Conservation (phyloP, 1,284 basidiomycete genomes). For the Phaffia rhodozyma region DNA sequence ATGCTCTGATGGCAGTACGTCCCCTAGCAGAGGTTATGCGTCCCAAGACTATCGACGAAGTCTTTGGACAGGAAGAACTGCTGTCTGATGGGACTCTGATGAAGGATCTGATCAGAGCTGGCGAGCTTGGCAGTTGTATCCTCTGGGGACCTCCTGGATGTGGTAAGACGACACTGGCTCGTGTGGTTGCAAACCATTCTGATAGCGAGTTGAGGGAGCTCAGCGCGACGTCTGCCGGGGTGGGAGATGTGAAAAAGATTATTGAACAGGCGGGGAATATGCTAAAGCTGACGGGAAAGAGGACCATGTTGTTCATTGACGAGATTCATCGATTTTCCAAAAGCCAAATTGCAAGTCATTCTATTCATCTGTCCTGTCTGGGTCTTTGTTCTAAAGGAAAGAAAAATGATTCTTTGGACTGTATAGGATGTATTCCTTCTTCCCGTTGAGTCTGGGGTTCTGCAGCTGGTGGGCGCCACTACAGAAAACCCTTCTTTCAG, state of each 20-base stretch:
- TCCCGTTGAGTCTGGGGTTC: slow-evolving; percentile 62
- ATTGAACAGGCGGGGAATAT: slow-evolving; percentile 68
- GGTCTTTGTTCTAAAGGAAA: background rate
- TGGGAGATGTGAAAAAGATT: slow-evolving; percentile 45
- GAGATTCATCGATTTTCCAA: slow-evolving; percentile 64
- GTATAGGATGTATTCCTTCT: slow-evolving; percentile 70
- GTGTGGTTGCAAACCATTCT: slow-evolving; percentile 51
- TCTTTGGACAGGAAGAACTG: slow-evolving; percentile 56
- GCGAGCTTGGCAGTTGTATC: slow-evolving; percentile 11
- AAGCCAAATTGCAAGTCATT: background rate
- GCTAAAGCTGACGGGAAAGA: slow-evolving; percentile 52
- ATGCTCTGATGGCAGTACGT: background rate
- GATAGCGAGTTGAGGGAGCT: slow-evolving; percentile 58
- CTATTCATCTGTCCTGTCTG: background rate
- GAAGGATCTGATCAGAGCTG: background rate
- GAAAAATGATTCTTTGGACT: slow-evolving; percentile 47
- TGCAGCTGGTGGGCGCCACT: slow-evolving; percentile 76
- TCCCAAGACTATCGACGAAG: slow-evolving; percentile 49
- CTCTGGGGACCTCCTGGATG: slow-evolving; percentile 62
- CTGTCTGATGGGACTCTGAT: slow-evolving; percentile 43
- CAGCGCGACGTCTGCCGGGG: slow-evolving; percentile 44
- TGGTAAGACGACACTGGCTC: slow-evolving; percentile 67
- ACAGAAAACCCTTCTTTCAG: slow-evolving; percentile 90
- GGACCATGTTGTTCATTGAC: slow-evolving; percentile 66
- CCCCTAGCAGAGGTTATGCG: slow-evolving; percentile 51